Evolutionary conservation across 164 flowering plant species (phyloP).

Genomic region (Aristolochia californica): DNA sequence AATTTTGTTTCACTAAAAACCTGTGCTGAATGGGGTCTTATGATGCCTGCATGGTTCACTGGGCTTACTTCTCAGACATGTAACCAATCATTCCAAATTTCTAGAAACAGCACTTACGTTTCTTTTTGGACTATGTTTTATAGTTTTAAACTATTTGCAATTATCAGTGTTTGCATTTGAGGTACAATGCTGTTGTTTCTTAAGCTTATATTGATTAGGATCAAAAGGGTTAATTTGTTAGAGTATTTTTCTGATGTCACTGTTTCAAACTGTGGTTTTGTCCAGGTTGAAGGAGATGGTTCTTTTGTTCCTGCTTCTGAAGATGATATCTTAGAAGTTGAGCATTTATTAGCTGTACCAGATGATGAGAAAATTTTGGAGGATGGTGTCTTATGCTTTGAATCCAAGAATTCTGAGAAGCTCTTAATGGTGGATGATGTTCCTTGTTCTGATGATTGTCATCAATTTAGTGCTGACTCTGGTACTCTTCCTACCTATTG

Average conservation of each 20-base stretch:
- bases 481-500: conserved; percentile 14
- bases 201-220: background rate
- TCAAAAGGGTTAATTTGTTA: background rate
- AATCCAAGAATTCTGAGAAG: conserved; percentile 17
- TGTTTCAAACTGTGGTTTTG: background rate
- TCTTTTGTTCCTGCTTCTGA: conserved; percentile 25
- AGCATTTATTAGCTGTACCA: conserved; percentile 51
- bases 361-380: conserved; percentile 30
- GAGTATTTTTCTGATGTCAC: background rate
- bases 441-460: conserved; percentile 19
- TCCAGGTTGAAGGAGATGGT: conserved; percentile 35
- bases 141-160: too few relatives aligned
- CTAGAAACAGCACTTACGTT: too few relatives aligned
- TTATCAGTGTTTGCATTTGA: too few relatives aligned
- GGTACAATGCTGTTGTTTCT: background rate
- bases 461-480: conserved; percentile 13
- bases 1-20: too few relatives aligned
- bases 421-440: conserved; percentile 23
- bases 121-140: too few relatives aligned
- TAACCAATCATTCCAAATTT: too few relatives aligned
- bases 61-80: too few relatives aligned
- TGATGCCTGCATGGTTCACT: too few relatives aligned
- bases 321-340: conserved; percentile 43
- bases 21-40: too few relatives aligned
- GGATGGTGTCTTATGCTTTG: conserved; percentile 31